phyloP scores from a whole-genome alignment of 805 yeast species.

The Schwanniomyces polymorphus region DNA sequence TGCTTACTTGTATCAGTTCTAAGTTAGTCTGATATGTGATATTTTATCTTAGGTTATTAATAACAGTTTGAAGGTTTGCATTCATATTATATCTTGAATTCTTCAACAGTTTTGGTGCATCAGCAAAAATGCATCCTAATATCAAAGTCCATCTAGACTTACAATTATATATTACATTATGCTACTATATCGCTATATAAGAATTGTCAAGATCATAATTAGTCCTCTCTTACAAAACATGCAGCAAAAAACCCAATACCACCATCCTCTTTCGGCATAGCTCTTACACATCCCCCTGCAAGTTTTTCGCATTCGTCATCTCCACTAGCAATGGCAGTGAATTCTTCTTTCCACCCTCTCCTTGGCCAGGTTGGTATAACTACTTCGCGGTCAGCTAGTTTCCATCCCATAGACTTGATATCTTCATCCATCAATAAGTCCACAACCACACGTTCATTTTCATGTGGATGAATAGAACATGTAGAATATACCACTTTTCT shows the following conservation, averaged over 20 bases:
- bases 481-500: slow-evolving; percentile 86
- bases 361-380: slow-evolving; percentile 86
- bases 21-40: no score
- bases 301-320: slow-evolving; percentile 42
- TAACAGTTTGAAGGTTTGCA: no score
- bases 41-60: no score
- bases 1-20: no score
- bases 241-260: slow-evolving; percentile 99
- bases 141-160: background rate
- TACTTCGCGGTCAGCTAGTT: slow-evolving; percentile 51
- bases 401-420: slow-evolving; percentile 76
- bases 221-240: slow-evolving; percentile 56
- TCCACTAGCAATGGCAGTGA: slow-evolving; percentile 44
- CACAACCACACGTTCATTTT: slow-evolving; percentile 89
- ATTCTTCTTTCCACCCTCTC: slow-evolving; percentile 76
- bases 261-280: slow-evolving; percentile 85
- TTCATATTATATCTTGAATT: no score
- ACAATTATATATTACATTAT: background rate
- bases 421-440: slow-evolving; percentile 68
- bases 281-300: slow-evolving; percentile 87
- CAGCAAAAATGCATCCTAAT: background rate
- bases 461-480: slow-evolving; percentile 91
- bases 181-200: background rate
- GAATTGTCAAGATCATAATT: background rate
- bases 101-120: background rate